phyloP scores from a whole-genome alignment of 345 rosid genomes.

The Rhodamnia rubescens region DNA sequence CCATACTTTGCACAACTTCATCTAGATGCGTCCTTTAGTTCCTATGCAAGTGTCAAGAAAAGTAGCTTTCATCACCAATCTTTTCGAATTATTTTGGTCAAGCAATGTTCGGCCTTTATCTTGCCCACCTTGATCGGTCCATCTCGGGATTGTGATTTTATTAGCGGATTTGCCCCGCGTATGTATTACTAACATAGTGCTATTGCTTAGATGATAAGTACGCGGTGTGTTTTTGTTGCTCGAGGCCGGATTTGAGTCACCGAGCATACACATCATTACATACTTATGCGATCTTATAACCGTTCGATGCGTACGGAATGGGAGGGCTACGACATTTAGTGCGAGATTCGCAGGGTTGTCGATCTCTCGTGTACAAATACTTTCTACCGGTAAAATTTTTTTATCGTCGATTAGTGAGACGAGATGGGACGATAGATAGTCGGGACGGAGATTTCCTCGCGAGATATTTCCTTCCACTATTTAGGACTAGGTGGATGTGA shows the following conservation, averaged over 20 bases:
- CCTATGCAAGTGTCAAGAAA: rapidly evolving
- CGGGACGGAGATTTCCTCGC: rapidly evolving
- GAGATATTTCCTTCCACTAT: background rate
- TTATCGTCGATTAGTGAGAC: rapidly evolving
- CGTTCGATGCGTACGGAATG: background rate
- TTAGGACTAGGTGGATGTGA: background rate
- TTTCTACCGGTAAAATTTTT: rapidly evolving
- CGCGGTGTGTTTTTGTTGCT: rapidly evolving
- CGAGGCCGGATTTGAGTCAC: no score
- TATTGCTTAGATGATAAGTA: rapidly evolving
- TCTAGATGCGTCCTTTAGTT: no score
- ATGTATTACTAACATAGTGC: rapidly evolving
- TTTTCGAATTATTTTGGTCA: no score
- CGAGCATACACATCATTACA: no score
- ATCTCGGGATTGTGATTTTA: background rate
- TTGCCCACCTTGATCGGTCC: background rate
- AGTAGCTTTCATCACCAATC: background rate
- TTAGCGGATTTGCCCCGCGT: background rate
- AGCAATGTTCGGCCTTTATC: background rate
- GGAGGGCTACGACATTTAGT: background rate
- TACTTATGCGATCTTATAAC: background rate
- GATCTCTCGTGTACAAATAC: no score
- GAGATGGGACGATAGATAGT: rapidly evolving
- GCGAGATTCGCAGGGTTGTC: background rate
- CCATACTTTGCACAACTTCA: background rate